Base-by-base conservation (phyloP, 2,329 filamentous ascomycete genomes). In the Fusarium veterinarium region DNA sequence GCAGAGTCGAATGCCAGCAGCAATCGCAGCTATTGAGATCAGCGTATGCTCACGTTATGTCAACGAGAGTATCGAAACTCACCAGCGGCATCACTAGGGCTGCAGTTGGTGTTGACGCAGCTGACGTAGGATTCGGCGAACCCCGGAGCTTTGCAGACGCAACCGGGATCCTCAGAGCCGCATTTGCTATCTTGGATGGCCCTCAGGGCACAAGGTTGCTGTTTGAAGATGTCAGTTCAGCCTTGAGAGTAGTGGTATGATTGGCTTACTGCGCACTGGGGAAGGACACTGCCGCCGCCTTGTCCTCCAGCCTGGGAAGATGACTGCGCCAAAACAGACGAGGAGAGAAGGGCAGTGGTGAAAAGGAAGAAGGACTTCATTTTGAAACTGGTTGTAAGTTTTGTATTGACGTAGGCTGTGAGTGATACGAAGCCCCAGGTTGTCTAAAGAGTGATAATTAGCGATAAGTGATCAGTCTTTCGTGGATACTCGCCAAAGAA, bases 311-410 rank as follows among this genome's bases (percentile, higher is more conserved):
- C 16, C 6, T 31, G 23, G 9, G 31, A 17, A 38, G 30, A 31
- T 13, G 19, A 42, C 31, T 70, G 67, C 3, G 67, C 67, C 8
- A 69, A 5, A 11, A 25, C 38, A 5, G 60, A 48, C n/a, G 60
- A 42, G n/a, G 66, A 63, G 16, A 58, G 38, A 10, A 70, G 23
- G 4, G 60, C 28, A 28, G 52, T 44, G 12, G 35, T 20, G 35
- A 65, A 1, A 13, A 69, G 16, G 23, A 60, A 31, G 67, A 65
- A 28, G 4, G 60, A 37, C 60, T 69, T 70, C 67, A 70, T 70
- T 3, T 60, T 41, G 23, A 28, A 4, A 23, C n/a, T 25, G 10
- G 6, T 11, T 19, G 17, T 11, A 23, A 7, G 10, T 10, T 37
- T 37, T 11, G 17, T 10, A 17, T 23, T 8, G 33, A 6, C 5